Base-by-base conservation (phyloP, 176 grass and related monocot genomes). In the Puccinellia tenuiflora region DNA sequence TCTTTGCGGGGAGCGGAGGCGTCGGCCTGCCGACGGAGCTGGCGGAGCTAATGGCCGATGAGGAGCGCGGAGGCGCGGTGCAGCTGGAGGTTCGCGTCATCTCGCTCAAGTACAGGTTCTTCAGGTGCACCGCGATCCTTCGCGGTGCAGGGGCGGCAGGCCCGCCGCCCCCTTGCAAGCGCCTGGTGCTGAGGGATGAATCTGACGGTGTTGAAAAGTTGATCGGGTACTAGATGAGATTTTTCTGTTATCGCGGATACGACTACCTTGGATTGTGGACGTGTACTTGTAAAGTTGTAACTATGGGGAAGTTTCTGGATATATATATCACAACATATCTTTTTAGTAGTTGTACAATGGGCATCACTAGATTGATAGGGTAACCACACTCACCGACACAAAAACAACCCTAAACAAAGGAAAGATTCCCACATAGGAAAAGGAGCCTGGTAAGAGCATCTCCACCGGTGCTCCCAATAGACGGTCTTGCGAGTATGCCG, bases 1-100 rank as follows among this genome's bases (percentile, higher is more conserved):
- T 82, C 79, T 37, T 57, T 66, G 66, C 79, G 16, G 66, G n/a
- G 24, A 82, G 80, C 80, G 66, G 34, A 25, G 79, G 79, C 22
- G 48, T 70, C 7, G 64, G 80, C 48, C 5, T 82, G 24, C 66
- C 80, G 0, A 26, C 9, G 67, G 50, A 52, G 35, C 11, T 82
- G n/a, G 80, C 80, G 5, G 66, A 45, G 50, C 50, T 30, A 9
- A 82, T 82, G 48, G 51, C 47, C 5, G 34, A 38, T 6, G 80
- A 82, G 66, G 59, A 43, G 80, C 80, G 15, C 34, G 80, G 54
- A 17, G 80, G 66, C 66, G 22, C 25, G 16, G 80, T 45, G 35
- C 18, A 14, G 50, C 24, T 72, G 16, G 63, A 81, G 62, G 46
- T 69, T 26, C 63, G 64, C 13, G 63, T 69, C 13, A 53, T 81